Conservation (phyloP, 768 basidiomycete species). For the Ramaria rubella region DNA sequence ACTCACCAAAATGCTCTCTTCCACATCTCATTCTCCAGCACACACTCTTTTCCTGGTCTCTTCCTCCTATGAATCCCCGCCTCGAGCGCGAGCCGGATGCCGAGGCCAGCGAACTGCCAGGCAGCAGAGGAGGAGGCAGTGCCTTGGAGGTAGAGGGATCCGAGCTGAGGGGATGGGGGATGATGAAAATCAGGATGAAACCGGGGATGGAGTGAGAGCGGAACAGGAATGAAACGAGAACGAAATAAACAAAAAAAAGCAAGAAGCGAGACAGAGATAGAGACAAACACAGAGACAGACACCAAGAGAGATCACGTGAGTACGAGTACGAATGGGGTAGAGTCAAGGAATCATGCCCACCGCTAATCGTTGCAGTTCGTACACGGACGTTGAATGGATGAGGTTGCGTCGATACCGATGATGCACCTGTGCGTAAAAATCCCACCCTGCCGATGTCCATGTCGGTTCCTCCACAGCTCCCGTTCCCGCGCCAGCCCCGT, state of each 20-base stretch:
- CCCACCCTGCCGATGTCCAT: constrained; percentile 44
- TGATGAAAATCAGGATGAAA: background rate
- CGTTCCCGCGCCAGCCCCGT: background rate
- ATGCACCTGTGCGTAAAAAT: constrained; percentile 22
- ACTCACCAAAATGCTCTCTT: constrained; percentile 70
- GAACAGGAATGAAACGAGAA: no score
- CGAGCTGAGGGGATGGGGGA: background rate
- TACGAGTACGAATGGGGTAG: background rate
- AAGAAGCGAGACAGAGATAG: no score
- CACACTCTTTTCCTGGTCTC: constrained; percentile 41
- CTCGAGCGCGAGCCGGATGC: constrained; percentile 49
- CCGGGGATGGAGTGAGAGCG: no score
- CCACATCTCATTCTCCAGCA: constrained; percentile 62
- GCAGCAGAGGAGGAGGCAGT: background rate
- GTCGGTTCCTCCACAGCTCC: constrained; percentile 47
- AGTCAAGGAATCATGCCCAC: background rate
- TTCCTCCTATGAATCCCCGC: constrained; percentile 69
- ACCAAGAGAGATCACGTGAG: background rate
- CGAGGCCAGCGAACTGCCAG: constrained; percentile 4
- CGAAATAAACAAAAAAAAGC: no score
- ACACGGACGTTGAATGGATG: background rate
- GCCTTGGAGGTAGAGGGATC: background rate
- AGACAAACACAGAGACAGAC: no score
- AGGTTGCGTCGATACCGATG: background rate
- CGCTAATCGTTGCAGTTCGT: constrained; percentile 1